A percentile compares a stretch with the other conserved stretches of the same genome.
Conservation (phyloP, 129 eudicot genomes). For the Sambucus nigra region DNA sequence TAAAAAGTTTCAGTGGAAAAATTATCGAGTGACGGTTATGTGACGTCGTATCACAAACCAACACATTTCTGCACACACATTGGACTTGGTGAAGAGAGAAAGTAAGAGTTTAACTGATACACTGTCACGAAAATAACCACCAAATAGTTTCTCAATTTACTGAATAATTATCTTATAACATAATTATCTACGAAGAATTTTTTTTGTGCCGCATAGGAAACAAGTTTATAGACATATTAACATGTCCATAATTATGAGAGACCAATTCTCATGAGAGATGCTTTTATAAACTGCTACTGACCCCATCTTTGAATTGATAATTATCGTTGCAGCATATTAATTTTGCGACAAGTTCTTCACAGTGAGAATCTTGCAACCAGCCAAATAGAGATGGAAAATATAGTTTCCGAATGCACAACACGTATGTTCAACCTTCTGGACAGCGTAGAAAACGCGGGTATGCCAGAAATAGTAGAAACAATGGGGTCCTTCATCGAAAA, state of each 20-base stretch:
- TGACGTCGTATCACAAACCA: too few species aligned
- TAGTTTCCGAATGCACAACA: conserved; percentile 33
- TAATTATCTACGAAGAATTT: too few species aligned
- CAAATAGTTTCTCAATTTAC: too few species aligned
- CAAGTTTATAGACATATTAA: neutral
- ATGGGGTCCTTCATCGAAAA: conserved; percentile 29
- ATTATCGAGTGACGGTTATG: too few species aligned
- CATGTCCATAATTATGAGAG: neutral
- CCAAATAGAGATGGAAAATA: conserved; percentile 46
- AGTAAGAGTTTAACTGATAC: too few species aligned
- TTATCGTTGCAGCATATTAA: conserved; percentile 46
- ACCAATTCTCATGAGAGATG: neutral
- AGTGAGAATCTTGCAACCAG: conserved; percentile 44
- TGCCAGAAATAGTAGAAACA: conserved; percentile 48
- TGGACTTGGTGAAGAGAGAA: too few species aligned
- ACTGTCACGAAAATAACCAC: too few species aligned
- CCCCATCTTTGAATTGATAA: neutral
- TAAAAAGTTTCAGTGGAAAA: too few species aligned
- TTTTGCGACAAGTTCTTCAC: conserved; percentile 66
- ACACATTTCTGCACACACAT: too few species aligned
- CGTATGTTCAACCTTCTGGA: conserved; percentile 54
- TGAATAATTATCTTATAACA: too few species aligned
- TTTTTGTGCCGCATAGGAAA: neutral
- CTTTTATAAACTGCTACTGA: neutral
- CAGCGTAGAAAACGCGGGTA: conserved; percentile 50